These are phyloP conservation scores for Podospora australis DNA, from an alignment of 495 filamentous ascomycete species.

Conservation along the genomic window DNA sequence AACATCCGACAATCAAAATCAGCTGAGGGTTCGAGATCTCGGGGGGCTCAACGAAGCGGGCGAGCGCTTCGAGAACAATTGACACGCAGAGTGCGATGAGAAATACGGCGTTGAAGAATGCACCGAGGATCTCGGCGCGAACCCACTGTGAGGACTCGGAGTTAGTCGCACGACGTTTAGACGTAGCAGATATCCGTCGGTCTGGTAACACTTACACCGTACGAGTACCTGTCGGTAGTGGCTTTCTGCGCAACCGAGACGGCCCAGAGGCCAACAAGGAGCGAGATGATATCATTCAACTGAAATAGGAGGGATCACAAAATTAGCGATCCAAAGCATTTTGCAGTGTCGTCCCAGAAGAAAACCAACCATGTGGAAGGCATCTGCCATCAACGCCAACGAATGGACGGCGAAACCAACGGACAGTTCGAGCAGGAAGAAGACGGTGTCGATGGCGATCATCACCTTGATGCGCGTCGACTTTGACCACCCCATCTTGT, in stretches of 20 bases:
- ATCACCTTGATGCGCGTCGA: conserved; percentile 87
- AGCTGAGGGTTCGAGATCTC: conserved; percentile 75
- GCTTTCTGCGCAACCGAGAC: conserved; percentile 78
- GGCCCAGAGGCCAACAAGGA: conserved; percentile 90
- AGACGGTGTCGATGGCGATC: conserved; percentile 79
- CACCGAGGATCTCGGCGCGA: conserved; percentile 95
- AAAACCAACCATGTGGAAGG: conserved; percentile 84
- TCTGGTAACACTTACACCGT: conserved; percentile 60
- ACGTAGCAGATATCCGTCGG: not conserved
- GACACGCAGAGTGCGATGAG: conserved; percentile 90
- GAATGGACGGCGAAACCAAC: conserved; percentile 83
- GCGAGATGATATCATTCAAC: conserved; percentile 94
- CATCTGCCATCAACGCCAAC: conserved; percentile 88
- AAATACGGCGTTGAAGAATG: conserved; percentile 93
- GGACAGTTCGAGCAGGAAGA: conserved; percentile 84
- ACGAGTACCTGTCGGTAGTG: conserved; percentile 83
- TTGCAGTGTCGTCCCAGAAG: not conserved
- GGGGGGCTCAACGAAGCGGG: conserved; percentile 82
- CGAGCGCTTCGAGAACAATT: conserved; percentile 90
- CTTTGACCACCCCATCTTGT: conserved; percentile 82
- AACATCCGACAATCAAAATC: conserved; percentile 79
- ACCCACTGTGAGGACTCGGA: conserved; percentile 58
- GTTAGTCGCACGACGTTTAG: not conserved
- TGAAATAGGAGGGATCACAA: conserved; percentile 21
- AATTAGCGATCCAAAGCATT: not conserved